Conservation (phyloP, 371 early-diverging fungal species). For the Mucor saturninus region DNA sequence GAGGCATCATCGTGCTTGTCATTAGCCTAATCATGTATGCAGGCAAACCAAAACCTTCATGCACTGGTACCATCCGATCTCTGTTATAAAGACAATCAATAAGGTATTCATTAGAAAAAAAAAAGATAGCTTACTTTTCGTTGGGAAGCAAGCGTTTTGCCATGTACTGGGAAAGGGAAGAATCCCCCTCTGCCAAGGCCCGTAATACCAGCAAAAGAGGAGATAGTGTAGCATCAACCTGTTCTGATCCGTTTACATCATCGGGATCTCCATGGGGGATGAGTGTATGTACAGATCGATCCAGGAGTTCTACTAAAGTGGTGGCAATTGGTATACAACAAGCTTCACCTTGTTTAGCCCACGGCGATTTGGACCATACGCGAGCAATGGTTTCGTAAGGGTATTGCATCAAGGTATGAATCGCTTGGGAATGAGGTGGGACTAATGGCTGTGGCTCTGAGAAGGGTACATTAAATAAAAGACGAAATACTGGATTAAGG, state of each 20-base stretch:
- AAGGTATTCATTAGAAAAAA: not conserved
- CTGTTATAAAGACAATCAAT: slow-evolving; percentile 30
- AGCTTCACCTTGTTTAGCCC: slow-evolving; percentile 20
- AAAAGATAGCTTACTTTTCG: slow-evolving; percentile 58
- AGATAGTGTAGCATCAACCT: slow-evolving; percentile 67
- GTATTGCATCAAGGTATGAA: slow-evolving; percentile 74
- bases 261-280: slow-evolving; percentile 53
- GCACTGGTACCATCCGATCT: slow-evolving; percentile 78
- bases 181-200: slow-evolving; percentile 54
- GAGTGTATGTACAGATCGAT: slow-evolving; percentile 35
- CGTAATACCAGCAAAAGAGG: slow-evolving; percentile 67
- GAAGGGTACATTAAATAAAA: slow-evolving; percentile 48
- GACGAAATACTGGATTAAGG: slow-evolving; percentile 37
- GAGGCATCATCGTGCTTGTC: slow-evolving; percentile 70
- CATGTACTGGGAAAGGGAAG: slow-evolving; percentile 39
- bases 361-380: slow-evolving; percentile 40
- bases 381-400: slow-evolving; percentile 39
- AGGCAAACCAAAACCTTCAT: slow-evolving; percentile 67
- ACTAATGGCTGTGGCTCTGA: slow-evolving; percentile 61
- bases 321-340: slow-evolving; percentile 15
- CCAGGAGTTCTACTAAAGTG: slow-evolving; percentile 30
- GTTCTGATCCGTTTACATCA: slow-evolving; percentile 55
- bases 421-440: slow-evolving; percentile 77
- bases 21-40: slow-evolving; percentile 76
- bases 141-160: slow-evolving; percentile 58